Percentiles rank a stretch among this genome's conserved stretches.
phyloP scores from a whole-genome alignment of 805 yeast species.

The Myxozyma kluyveri region DNA sequence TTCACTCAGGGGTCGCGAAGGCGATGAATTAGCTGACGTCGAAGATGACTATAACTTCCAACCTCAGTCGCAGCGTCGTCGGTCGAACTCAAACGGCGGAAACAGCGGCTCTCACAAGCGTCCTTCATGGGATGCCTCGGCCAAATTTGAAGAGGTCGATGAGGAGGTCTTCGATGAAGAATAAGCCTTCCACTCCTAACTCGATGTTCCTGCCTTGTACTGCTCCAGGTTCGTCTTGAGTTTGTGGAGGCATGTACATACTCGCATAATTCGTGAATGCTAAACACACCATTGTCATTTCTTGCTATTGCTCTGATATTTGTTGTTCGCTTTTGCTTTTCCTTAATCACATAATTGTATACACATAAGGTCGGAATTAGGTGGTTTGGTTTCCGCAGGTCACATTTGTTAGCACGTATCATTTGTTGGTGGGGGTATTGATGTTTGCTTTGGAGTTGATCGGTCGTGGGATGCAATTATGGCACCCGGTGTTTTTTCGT shows the following conservation, averaged over 20 bases:
- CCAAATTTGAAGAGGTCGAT: conserved; percentile 19
- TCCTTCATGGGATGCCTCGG: conserved; percentile 21
- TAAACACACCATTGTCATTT: neutral
- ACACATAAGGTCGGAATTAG: no score
- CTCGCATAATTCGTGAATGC: no score
- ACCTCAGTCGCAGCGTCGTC: conserved; percentile 30
- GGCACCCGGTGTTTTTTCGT: no score
- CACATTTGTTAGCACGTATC: no score
- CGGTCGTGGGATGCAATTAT: no score
- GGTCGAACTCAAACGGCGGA: conserved; percentile 33
- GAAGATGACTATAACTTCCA: conserved; percentile 31
- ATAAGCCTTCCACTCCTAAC: conserved; percentile 1
- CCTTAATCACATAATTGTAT: neutral
- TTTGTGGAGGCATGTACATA: conserved; percentile 14
- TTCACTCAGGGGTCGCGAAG: conserved; percentile 30
- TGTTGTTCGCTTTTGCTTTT: neutral
- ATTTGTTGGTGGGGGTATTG: no score
- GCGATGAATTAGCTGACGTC: conserved; percentile 32
- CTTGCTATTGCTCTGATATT: neutral
- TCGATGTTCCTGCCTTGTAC: conserved; percentile 16
- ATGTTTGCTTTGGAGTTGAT: no score
- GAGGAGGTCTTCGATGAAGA: conserved; percentile 32
- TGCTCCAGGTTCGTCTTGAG: conserved; percentile 11
- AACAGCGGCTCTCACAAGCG: conserved; percentile 17
- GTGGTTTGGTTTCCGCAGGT: no score